phyloP scores from a whole-genome alignment of 2,329 filamentous ascomycete species.

The Biscogniauxia marginata region DNA sequence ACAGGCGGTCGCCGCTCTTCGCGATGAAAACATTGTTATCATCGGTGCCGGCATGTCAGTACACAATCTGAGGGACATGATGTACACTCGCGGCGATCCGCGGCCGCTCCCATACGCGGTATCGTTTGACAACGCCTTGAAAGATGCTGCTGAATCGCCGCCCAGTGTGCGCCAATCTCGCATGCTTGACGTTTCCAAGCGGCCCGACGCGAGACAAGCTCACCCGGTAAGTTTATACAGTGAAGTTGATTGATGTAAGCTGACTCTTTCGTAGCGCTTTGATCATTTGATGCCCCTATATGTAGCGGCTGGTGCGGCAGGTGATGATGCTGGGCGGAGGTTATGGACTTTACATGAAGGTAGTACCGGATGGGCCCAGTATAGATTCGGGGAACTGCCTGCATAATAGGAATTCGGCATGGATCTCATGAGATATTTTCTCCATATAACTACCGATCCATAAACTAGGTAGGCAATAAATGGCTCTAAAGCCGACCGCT shows the following conservation, averaged over 20 bases:
- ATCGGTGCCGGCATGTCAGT: constrained; percentile 75
- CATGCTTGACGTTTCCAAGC: constrained; percentile 39
- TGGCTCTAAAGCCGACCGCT: no score
- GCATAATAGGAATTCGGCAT: no score
- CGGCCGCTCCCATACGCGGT: constrained; percentile 54
- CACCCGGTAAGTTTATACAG: constrained; percentile 42
- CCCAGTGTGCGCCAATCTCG: constrained; percentile 37
- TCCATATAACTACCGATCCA: no score
- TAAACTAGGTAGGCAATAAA: no score
- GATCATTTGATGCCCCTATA: constrained; percentile 51
- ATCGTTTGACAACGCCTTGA: constrained; percentile 67
- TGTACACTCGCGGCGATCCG: constrained; percentile 42
- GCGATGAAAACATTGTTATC: constrained; percentile 66
- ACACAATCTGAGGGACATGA: constrained; percentile 63
- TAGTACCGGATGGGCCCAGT: constrained; percentile 47
- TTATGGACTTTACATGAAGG: constrained; percentile 47
- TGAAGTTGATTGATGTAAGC: not conserved
- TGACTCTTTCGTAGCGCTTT: constrained; percentile 33
- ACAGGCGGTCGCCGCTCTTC: constrained; percentile 61
- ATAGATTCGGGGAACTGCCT: constrained; percentile 42
- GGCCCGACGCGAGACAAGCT: constrained; percentile 46
- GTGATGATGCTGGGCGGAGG: constrained; percentile 41
- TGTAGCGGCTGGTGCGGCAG: constrained; percentile 46
- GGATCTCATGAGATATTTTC: no score
- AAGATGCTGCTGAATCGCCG: constrained; percentile 57